Base-by-base conservation (phyloP, 768 basidiomycete genomes). In the Rhizopogon sp. region DNA sequence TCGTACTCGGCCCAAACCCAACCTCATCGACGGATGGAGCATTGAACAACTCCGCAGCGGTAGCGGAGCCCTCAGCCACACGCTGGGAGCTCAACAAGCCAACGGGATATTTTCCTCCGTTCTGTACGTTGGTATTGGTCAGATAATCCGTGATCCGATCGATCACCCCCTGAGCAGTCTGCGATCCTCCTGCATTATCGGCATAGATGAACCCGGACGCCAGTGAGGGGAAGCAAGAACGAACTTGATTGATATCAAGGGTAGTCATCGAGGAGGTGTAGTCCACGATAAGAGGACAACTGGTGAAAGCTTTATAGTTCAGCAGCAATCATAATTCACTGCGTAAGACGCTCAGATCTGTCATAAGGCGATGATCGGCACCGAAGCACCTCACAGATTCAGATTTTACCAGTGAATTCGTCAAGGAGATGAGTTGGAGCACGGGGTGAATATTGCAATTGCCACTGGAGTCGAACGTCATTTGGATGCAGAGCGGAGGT, bases 131-230 rank as follows among this genome's bases (percentile, higher is more conserved):
- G 6, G 84, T 83, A 70, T 85, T 81, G 37, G 78, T 54, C 11
- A 91, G 77, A 64, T 90, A 92, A 64, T 88, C 84, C 20, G 74
- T 74, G 61, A 90, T 77, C 46, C 77, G 70, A 60, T 85, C 78
- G 54, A 83, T 79, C 31, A 83, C 82, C 46, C 70, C 69, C 45
- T 77, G 72, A 0, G 81, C 70, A 40, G 78, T 80, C 64, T 82
- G 88, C 3, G 87, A 88, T 6, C 88, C 88, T 0, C 87, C 88
- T 0, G 88, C 89, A 55, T 87, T 90, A 71, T 90, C 88, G 5
- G 76, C 89, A 62, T 80, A 90, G 56, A 88, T 77, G 62, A 76
- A 88, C 2, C 81, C 83, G 1, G 75, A 70, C 33, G 71, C 66
- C 22, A 90, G 71, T 3, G 84, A 70, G 4, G 87, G 88, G 64